These are phyloP conservation scores for Amaranthus cruentus DNA, from an alignment of 148 eudicot genomes.

Conservation along the genomic window DNA sequence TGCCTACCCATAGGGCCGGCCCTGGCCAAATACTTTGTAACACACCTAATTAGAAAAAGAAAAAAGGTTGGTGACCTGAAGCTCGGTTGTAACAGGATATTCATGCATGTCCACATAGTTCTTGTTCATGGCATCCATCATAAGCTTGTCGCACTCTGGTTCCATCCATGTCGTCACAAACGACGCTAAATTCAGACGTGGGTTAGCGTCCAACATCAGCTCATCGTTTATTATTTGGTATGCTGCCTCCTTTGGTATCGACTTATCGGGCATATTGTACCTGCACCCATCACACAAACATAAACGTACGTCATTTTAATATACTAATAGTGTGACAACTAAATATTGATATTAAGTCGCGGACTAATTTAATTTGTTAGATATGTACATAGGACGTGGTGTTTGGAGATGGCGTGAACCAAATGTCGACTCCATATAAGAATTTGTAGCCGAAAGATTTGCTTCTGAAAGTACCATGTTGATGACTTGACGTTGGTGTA, in stretches of 20 bases:
- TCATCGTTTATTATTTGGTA: constrained; percentile 41
- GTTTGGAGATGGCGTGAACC: constrained; percentile 14
- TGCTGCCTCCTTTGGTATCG: constrained; percentile 41
- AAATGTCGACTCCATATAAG: neutral
- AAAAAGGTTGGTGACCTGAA: constrained; percentile 26
- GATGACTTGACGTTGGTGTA: too few species aligned
- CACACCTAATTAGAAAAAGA: neutral
- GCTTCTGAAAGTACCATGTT: constrained; percentile 18
- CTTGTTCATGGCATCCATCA: constrained; percentile 39
- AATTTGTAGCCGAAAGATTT: neutral
- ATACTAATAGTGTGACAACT: too few species aligned
- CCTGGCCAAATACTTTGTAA: neutral
- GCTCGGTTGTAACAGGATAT: constrained; percentile 42
- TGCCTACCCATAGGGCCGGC: too few species aligned
- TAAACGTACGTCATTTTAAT: neutral
- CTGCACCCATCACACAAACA: constrained; percentile 2
- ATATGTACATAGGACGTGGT: constrained; percentile 10
- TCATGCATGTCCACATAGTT: constrained; percentile 40
- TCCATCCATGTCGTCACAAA: constrained; percentile 49
- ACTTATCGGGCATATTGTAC: constrained; percentile 26
- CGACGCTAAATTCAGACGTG: constrained; percentile 32
- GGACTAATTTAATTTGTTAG: neutral
- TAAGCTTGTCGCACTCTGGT: constrained; percentile 39
- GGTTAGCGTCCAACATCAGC: constrained; percentile 38
- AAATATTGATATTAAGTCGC: too few species aligned